These are phyloP conservation scores for Vicia faba DNA, from an alignment of 306 rosid species.

Conservation along the genomic window DNA sequence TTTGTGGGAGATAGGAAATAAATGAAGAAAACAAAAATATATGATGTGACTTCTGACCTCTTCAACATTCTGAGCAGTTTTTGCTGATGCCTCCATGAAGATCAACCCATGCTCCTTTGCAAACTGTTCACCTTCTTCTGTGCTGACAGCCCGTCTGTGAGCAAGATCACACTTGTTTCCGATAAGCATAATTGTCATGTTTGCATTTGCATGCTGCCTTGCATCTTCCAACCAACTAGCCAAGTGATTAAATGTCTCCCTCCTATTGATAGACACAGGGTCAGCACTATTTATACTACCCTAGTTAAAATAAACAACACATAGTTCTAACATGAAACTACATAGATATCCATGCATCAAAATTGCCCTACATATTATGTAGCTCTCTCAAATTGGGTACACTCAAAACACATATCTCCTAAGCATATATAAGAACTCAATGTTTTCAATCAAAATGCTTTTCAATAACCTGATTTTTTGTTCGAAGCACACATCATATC, in stretches of 20 bases:
- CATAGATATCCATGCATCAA: slow-evolving; percentile 21
- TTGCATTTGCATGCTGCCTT: slow-evolving; percentile 97
- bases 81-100: slow-evolving; percentile 98
- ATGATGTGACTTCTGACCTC: slow-evolving; percentile 59
- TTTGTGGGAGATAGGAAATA: background rate
- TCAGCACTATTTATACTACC: slow-evolving; percentile 27
- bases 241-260: slow-evolving; percentile 97
- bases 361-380: background rate
- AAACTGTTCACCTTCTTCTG: slow-evolving; percentile 98
- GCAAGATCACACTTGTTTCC: slow-evolving; percentile 98
- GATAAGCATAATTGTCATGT: slow-evolving; percentile 93
- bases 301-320: background rate
- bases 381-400: slow-evolving; percentile 16
- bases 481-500: slow-evolving; percentile 7
- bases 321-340: slow-evolving; percentile 9
- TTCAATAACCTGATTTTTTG: background rate
- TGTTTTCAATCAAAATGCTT: slow-evolving; percentile 3
- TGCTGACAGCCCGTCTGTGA: slow-evolving; percentile 98
- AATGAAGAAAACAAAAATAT: slow-evolving; percentile 25
- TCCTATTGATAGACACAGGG: slow-evolving; percentile 51
- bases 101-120: slow-evolving; percentile 96
- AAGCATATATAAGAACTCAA: slow-evolving; percentile 1
- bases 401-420: slow-evolving; percentile 9
- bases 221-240: slow-evolving; percentile 99
- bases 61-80: slow-evolving; percentile 97